Base-by-base conservation (phyloP, 176 grass and related monocot genomes). In the Eleusine indica region DNA sequence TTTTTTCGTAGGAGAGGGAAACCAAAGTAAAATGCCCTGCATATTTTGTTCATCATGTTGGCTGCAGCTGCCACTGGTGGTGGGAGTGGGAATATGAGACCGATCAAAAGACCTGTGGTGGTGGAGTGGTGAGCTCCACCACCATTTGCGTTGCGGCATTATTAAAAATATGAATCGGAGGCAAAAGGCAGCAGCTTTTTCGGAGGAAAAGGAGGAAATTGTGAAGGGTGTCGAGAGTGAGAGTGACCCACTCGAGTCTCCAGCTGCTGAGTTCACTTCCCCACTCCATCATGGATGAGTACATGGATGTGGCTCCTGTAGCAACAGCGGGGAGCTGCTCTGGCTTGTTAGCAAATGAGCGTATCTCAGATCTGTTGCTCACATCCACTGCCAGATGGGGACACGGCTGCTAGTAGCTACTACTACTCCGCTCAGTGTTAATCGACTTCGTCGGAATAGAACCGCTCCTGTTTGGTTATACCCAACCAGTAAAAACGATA, bases 41-140 rank as follows among this genome's bases (percentile, higher is more conserved):
- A 68, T 61, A 73, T 47, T 69, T 48, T 38, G 66, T 81, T 41
- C 60, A 61, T 35, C 73, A 52, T 64, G 54, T 25, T 73, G 52
- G 75, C 68, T 78, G 22, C 70, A 53, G 40, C 54, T 68, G 30
- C 35, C 68, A 22, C 37, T 78, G 22, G 67, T 71, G 64, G 88
- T 83, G 84, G 84, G 88, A 80, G 78, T 68, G 78, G 79, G 79
- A 87, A 90, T 90, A 87, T 80, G 80, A 54, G 80, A 80, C 75
- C 15, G 75, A 86, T 79, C 69, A 84, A 84, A 90, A 87, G 62
- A 65, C 21, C 25, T 10, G 75, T 39, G 51, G 42, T 79, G 71
- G 84, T 90, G 89, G 84, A 75, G 75, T 62, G 67, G 83, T 78
- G 89, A 87, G 89, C 89, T 90, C 89, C 89, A 87, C 89, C 89